These are phyloP conservation scores for Alloteropsis semialata DNA, from an alignment of 176 grass and related monocot genomes.

Conservation along the genomic window DNA sequence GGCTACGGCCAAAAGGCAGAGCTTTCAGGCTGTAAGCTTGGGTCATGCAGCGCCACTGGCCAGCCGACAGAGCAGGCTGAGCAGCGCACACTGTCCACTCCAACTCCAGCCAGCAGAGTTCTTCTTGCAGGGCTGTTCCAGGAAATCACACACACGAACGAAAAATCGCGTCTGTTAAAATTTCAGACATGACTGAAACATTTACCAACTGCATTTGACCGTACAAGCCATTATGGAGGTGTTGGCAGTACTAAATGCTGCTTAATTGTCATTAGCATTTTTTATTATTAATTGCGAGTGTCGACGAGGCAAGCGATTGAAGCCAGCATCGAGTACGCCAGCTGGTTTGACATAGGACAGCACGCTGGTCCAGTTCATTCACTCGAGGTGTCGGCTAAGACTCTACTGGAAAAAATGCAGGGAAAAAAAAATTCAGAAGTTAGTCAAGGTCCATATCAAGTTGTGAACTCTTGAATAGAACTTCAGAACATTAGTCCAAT, in stretches of 20 bases:
- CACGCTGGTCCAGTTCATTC: constrained; percentile 25
- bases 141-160: not conserved
- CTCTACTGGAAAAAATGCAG: not conserved
- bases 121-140: not conserved
- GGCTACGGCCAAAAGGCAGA: constrained; percentile 17
- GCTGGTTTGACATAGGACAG: constrained; percentile 48
- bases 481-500: not conserved
- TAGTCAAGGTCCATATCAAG: not conserved
- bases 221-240: not conserved
- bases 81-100: not conserved
- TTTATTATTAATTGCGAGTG: constrained; percentile 1
- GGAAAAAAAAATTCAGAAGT: not conserved
- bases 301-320: constrained; percentile 19
- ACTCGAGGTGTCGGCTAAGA: constrained; percentile 20
- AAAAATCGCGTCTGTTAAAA: not conserved
- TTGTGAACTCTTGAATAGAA: not conserved
- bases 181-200: not conserved
- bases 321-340: constrained; percentile 32
- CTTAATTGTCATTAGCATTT: constrained; percentile 23
- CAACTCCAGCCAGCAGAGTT: not conserved
- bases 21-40: constrained; percentile 33
- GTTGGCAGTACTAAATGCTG: constrained; percentile 6
- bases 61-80: constrained; percentile 5
- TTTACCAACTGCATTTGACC: not conserved
- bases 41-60: not conserved